Conservation (phyloP, 805 yeast species). For the Blastobotrys muscicola region DNA sequence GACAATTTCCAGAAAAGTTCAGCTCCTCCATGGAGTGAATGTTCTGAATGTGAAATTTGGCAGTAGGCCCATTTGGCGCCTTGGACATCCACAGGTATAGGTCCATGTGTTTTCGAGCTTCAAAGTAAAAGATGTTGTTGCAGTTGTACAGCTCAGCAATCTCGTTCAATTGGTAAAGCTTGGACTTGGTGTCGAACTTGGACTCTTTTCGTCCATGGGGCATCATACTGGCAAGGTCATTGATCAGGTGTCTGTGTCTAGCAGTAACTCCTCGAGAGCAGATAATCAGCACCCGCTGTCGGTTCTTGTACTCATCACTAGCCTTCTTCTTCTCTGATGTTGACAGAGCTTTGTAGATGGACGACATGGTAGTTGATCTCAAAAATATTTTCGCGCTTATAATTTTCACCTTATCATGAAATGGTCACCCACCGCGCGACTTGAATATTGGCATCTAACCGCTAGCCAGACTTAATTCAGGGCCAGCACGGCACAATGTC, state of each 20-base stretch:
- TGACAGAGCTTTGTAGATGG: conserved; percentile 57
- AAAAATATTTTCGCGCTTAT: too few relatives aligned
- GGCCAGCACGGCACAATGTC: conserved; percentile 11
- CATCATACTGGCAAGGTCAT: conserved; percentile 64
- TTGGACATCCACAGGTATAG: conserved; percentile 90
- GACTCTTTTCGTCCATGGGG: conserved; percentile 97
- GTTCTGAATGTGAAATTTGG: conserved; percentile 88
- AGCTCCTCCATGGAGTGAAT: conserved; percentile 93
- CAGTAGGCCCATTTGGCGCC: conserved; percentile 96
- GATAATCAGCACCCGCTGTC: conserved; percentile 79
- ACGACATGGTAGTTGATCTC: conserved; percentile 1
- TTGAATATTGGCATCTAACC: too few relatives aligned
- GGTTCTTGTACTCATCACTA: conserved; percentile 48
- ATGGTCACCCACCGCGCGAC: too few relatives aligned
- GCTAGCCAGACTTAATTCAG: too few relatives aligned
- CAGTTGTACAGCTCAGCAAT: conserved; percentile 96
- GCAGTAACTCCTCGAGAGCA: conserved; percentile 91
- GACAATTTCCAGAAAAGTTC: conserved; percentile 92
- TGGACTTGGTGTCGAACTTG: conserved; percentile 86
- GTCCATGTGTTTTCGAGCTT: conserved; percentile 93
- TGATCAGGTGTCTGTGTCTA: conserved; percentile 89
- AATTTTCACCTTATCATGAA: too few relatives aligned
- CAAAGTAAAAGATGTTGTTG: conserved; percentile 88
- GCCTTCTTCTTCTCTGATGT: conserved; percentile 29
- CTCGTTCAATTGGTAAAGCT: conserved; percentile 81